A percentile compares a stretch with the other conserved stretches of the same genome.
These are phyloP conservation scores for grape (Vitis vinifera) DNA, from an alignment of 164 flowering plant species.

Conservation along the genomic window ASM3070453v1 NC_081808.1:4810501-4811000, in stretches of 20 bases:
- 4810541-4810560: constrained; percentile 83
- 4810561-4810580: constrained; percentile 56
- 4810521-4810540: constrained; percentile 99
- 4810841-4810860: too few species aligned
- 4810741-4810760: background rate
- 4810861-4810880: too few species aligned
- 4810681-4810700: constrained; percentile 17
- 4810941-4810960: too few species aligned
- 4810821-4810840: background rate
- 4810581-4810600: constrained; percentile 61
- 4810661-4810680: constrained; percentile 61
- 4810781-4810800: background rate
- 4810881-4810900: too few species aligned
- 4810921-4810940: too few species aligned
- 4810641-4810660: constrained; percentile 40
- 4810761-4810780: background rate
- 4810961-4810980: too few species aligned
- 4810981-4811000: too few species aligned
- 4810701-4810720: background rate
- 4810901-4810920: too few species aligned
- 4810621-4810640: constrained; percentile 58
- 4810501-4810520: constrained; percentile 99
- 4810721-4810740: background rate
- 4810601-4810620: constrained; percentile 53
- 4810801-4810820: background rate